Evolutionary conservation across 2,329 filamentous ascomycete genomes (phyloP).

Genomic region (Phialophora expanda): DNA sequence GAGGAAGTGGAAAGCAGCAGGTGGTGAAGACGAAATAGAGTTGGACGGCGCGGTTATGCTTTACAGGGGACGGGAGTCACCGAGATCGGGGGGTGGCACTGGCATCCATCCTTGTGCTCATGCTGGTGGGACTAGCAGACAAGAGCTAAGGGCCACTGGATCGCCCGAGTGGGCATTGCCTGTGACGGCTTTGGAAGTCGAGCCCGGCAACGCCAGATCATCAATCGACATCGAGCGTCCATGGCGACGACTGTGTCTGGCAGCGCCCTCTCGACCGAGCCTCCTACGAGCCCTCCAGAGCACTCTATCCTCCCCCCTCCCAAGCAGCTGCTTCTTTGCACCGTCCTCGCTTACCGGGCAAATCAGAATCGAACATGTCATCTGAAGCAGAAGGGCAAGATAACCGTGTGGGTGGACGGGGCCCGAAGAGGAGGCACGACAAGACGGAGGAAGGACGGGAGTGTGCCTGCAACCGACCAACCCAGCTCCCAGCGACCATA

Average conservation of each 20-base stretch:
- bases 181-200: neutral
- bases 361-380: constrained; percentile 1
- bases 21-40: constrained; percentile 30
- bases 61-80: constrained; percentile 15
- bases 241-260: neutral
- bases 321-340: neutral
- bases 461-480: neutral
- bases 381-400: neutral
- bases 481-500: neutral
- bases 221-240: neutral
- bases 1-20: neutral
- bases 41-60: constrained; percentile 17
- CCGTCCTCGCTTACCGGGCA: neutral
- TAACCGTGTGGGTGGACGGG: neutral
- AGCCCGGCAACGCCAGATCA: neutral
- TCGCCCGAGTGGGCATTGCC: neutral
- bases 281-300: neutral
- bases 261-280: neutral
- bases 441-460: neutral
- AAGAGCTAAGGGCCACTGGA: constrained; percentile 12
- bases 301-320: neutral
- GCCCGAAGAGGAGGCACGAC: neutral
- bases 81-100: constrained; percentile 12
- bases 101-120: neutral
- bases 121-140: neutral